Percentiles rank a stretch among this genome's conserved stretches.
phyloP scores from a whole-genome alignment of 2,329 filamentous ascomycete genomes.

The Sporothrix inflata region DNA sequence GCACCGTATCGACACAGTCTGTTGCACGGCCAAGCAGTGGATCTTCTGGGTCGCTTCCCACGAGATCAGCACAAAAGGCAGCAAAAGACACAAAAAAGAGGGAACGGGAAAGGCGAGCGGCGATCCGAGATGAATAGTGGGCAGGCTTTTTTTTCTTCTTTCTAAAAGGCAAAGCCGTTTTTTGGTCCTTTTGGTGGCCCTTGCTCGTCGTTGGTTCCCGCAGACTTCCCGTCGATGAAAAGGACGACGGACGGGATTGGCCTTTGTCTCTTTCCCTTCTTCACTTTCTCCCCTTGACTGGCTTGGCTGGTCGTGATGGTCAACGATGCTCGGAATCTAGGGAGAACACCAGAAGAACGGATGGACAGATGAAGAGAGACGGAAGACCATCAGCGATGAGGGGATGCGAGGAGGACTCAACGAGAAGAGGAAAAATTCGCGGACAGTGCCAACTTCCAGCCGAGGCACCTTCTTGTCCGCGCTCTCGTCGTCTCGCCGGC shows the following conservation, averaged over 20 bases:
- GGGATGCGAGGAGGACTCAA: background rate
- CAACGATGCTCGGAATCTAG: slow-evolving; percentile 3
- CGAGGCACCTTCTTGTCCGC: slow-evolving; percentile 3
- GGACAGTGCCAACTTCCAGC: slow-evolving; percentile 4
- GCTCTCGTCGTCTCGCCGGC: background rate
- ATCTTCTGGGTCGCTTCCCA: slow-evolving; percentile 12
- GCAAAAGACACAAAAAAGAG: background rate
- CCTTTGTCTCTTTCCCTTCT: background rate
- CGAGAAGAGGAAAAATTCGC: background rate
- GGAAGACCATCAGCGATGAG: background rate
- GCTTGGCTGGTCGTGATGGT: slow-evolving; percentile 2
- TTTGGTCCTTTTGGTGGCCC: background rate
- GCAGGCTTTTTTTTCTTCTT: background rate
- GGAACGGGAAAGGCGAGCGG: slow-evolving; percentile 5
- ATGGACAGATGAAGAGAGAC: background rate
- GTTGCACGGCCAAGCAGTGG: slow-evolving; percentile 7
- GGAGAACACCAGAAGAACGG: slow-evolving; percentile 3
- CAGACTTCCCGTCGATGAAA: background rate
- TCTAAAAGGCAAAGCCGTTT: slow-evolving; percentile 7
- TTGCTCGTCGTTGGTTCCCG: background rate
- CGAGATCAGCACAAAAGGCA: slow-evolving; percentile 1
- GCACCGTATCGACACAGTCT: slow-evolving; percentile 15
- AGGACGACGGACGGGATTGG: background rate
- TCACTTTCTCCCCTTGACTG: background rate
- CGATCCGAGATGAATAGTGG: slow-evolving; percentile 25